Evolutionary conservation across 2,329 filamentous ascomycete species (phyloP).

Genomic region (Ophiostoma angusticollis): DNA sequence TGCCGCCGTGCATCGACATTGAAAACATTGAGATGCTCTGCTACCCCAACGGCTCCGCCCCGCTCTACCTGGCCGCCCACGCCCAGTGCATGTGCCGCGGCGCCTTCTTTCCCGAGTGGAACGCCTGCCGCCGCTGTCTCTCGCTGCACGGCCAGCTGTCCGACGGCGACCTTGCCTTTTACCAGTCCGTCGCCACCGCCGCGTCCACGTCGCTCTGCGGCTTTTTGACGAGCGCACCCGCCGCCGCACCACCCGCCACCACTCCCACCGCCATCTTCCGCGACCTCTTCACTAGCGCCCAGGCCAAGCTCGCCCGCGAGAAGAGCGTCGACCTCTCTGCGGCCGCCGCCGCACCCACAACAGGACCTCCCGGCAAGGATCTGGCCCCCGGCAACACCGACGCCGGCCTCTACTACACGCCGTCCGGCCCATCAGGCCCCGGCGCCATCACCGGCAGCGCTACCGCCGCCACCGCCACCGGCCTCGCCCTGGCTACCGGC

Average conservation of each 20-base stretch:
- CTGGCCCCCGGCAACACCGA: slow-evolving; percentile 23
- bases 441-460: slow-evolving; percentile 30
- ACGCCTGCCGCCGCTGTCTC: slow-evolving; percentile 28
- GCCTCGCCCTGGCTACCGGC: slow-evolving; percentile 9
- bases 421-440: slow-evolving; percentile 16
- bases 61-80: slow-evolving; percentile 18
- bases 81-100: slow-evolving; percentile 27
- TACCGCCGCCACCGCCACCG: slow-evolving; percentile 22
- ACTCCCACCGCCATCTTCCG: slow-evolving; percentile 24
- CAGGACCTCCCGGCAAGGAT: neutral
- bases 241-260: slow-evolving; percentile 12
- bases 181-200: slow-evolving; percentile 21
- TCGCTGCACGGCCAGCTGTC: slow-evolving; percentile 26
- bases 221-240: slow-evolving; percentile 7
- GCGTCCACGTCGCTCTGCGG: slow-evolving; percentile 25
- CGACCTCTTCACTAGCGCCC: slow-evolving; percentile 22
- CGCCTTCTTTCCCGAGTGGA: slow-evolving; percentile 29
- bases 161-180: slow-evolving; percentile 22
- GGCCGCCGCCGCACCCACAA: slow-evolving; percentile 19
- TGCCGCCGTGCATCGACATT: slow-evolving; percentile 23
- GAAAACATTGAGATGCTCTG: slow-evolving; percentile 23
- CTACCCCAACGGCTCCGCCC: slow-evolving; percentile 21
- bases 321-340: slow-evolving; percentile 10
- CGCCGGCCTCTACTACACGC: slow-evolving; percentile 29
- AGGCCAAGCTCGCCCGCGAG: slow-evolving; percentile 17